These are phyloP conservation scores for Lentinula novae-zelandiae DNA, from an alignment of 1,284 basidiomycete genomes.

Conservation along the genomic window DNA sequence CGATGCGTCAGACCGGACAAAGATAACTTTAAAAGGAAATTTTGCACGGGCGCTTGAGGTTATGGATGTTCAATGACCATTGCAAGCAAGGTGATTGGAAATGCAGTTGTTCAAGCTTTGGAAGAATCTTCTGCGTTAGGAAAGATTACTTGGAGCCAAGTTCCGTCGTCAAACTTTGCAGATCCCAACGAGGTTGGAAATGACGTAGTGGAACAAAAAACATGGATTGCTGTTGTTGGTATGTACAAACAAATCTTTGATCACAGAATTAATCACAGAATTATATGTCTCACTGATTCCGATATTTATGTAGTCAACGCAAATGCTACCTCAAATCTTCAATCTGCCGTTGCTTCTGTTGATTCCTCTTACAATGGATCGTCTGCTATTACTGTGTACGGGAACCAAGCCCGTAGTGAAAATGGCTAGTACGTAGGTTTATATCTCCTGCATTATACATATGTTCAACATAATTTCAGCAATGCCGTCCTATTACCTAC, in stretches of 20 bases:
- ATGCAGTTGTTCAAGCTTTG: conserved; percentile 29
- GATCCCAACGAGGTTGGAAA: conserved; percentile 23
- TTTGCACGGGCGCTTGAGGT: no score
- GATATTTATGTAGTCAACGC: conserved; percentile 14
- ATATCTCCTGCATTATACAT: not conserved
- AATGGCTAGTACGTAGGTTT: conserved; percentile 43
- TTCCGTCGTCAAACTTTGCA: conserved; percentile 35
- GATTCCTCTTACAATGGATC: conserved; percentile 32
- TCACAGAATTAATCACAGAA: not conserved
- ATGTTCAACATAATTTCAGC: conserved; percentile 19
- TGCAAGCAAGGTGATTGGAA: no score
- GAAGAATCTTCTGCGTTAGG: conserved; percentile 25
- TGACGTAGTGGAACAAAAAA: conserved; percentile 17
- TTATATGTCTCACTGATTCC: not conserved
- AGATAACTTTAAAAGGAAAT: no score
- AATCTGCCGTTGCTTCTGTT: conserved; percentile 25
- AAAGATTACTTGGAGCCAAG: conserved; percentile 35
- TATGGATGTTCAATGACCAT: no score
- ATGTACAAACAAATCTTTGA: conserved; percentile 1
- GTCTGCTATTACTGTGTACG: conserved; percentile 31
- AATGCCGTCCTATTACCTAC: conserved; percentile 30
- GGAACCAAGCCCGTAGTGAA: conserved; percentile 32
- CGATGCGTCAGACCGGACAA: no score
- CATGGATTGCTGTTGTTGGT: conserved; percentile 21
- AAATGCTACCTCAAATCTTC: conserved; percentile 22